phyloP scores from a whole-genome alignment of 768 basidiomycete species.

The Kwoniella europaea region DNA sequence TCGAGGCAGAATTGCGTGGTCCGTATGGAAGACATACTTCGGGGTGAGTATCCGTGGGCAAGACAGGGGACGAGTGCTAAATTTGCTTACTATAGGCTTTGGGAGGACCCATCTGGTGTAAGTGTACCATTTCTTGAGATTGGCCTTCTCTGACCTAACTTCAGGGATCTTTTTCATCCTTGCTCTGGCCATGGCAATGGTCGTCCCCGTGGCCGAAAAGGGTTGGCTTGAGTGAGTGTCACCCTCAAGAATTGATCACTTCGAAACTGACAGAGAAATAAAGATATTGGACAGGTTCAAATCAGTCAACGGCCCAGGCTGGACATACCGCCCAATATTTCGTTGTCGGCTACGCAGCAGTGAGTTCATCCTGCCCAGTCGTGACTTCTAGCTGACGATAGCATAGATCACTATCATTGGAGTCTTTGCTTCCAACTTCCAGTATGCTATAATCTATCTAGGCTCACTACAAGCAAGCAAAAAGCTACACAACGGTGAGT shows the following conservation, averaged over 20 bases:
- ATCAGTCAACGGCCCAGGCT: constrained; percentile 56
- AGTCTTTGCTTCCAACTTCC: constrained; percentile 41
- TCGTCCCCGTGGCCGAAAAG: constrained; percentile 72
- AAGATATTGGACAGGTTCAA: constrained; percentile 64
- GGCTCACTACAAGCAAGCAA: constrained; percentile 83
- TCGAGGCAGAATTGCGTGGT: constrained; percentile 69
- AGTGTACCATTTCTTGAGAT: not conserved
- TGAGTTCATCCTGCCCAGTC: constrained; percentile 16
- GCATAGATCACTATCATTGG: constrained; percentile 73
- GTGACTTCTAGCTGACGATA: not conserved
- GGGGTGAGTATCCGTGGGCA: constrained; percentile 56
- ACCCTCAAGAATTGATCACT: not conserved
- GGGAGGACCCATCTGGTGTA: constrained; percentile 51
- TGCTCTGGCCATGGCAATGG: constrained; percentile 65
- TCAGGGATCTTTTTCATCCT: constrained; percentile 65
- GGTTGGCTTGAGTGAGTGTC: constrained; percentile 64
- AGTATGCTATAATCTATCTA: constrained; percentile 67
- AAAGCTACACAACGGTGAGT: constrained; percentile 72
- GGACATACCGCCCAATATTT: constrained; percentile 65
- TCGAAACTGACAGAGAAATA: constrained; percentile 2
- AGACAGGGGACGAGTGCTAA: constrained; percentile 1
- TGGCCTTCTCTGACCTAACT: not conserved
- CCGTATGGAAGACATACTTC: constrained; percentile 71
- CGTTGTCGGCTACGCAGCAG: constrained; percentile 72
- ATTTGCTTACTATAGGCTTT: constrained; percentile 25